Conservation (phyloP, 2,329 filamentous ascomycete species). For the Hypoxylon sp. region DNA sequence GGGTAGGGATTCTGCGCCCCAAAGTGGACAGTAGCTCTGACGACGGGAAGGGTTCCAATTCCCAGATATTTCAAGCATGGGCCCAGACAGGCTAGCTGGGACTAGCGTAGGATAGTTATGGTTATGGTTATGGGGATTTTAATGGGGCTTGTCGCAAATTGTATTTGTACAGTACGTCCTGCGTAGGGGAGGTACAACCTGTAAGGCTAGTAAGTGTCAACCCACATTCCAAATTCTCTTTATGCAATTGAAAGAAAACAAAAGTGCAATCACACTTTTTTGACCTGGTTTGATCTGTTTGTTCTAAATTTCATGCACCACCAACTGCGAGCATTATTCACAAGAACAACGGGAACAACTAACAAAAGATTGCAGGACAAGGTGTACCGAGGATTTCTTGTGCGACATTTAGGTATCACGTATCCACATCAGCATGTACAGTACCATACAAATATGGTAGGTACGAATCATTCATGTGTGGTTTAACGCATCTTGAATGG, state of each 20-base stretch:
- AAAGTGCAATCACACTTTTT: slow-evolving; percentile 14
- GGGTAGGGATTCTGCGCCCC: slow-evolving; percentile 48
- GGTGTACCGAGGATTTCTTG: slow-evolving; percentile 25
- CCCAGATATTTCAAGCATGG: slow-evolving; percentile 41
- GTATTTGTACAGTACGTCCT: slow-evolving; percentile 33
- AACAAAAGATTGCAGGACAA: slow-evolving; percentile 36
- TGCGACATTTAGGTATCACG: slow-evolving; percentile 27
- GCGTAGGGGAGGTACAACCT: slow-evolving; percentile 28
- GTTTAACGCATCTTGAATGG: slow-evolving; percentile 8
- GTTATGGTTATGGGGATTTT: slow-evolving; percentile 36
- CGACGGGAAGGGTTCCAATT: slow-evolving; percentile 46
- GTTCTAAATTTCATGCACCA: slow-evolving; percentile 23
- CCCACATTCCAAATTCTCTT: slow-evolving; percentile 20
- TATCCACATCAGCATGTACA: slow-evolving; percentile 25
- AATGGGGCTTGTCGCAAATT: slow-evolving; percentile 27
- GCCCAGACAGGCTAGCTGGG: slow-evolving; percentile 34
- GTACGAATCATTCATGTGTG: neutral
- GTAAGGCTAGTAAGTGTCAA: slow-evolving; percentile 26
- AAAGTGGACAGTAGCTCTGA: slow-evolving; percentile 49
- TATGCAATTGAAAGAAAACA: slow-evolving; percentile 27
- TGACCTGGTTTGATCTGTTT: too few relatives aligned
- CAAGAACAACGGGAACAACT: neutral
- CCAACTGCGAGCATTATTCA: slow-evolving; percentile 24
- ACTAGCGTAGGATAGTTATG: slow-evolving; percentile 31
- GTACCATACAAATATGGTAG: slow-evolving; percentile 17